Evolutionary conservation across 1,139 yeast genomes (phyloP).

Genomic region (Suhomyces anneliseae): DNA sequence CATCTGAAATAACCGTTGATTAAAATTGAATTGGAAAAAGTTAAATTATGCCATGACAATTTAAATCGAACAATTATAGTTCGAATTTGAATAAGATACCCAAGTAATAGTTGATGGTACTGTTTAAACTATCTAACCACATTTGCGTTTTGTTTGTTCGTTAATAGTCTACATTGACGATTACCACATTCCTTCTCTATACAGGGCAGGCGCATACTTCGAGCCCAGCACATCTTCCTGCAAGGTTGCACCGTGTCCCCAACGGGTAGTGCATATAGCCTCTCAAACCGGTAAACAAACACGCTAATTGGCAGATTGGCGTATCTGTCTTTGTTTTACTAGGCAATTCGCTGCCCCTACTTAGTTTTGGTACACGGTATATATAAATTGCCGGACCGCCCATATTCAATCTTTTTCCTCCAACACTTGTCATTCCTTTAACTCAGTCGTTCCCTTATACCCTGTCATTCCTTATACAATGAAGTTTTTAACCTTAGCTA

Average conservation of each 20-base stretch:
- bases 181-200: neutral
- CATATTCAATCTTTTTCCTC: neutral
- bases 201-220: neutral
- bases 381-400: neutral
- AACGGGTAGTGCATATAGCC: neutral
- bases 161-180: neutral
- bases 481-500: slow-evolving; percentile 21
- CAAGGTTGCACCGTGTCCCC: neutral
- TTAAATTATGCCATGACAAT: no score
- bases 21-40: no score
- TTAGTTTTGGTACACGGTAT: no score
- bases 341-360: neutral
- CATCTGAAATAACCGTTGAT: no score
- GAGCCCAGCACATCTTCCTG: no score
- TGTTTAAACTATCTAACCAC: no score
- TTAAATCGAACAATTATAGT: no score
- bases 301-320: neutral
- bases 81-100: no score
- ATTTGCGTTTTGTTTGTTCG: neutral
- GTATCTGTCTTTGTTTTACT: neutral
- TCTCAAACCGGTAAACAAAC: neutral
- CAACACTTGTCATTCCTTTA: slow-evolving; percentile 7
- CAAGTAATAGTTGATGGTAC: neutral
- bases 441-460: slow-evolving; percentile 2
- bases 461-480: slow-evolving; percentile 9